Percentiles rank a stretch among this genome's conserved stretches.
Conservation (phyloP, 805 yeast genomes). For the Kluyveromyces nonfermentans region DNA sequence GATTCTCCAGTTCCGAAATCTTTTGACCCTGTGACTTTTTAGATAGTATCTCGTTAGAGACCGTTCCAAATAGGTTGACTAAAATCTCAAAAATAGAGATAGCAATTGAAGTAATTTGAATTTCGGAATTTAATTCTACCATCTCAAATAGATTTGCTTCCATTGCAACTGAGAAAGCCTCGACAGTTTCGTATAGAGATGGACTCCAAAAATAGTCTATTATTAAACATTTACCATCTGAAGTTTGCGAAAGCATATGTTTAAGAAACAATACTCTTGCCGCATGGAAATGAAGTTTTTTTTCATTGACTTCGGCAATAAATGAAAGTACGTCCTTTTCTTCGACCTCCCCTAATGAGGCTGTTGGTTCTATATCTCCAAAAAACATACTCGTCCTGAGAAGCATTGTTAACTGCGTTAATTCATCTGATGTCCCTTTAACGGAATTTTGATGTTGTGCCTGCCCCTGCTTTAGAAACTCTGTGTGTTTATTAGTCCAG, state of each 20-base stretch:
- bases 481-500: conserved; percentile 31
- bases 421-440: conserved; percentile 11
- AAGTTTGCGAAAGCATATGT: conserved; percentile 11
- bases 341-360: conserved; percentile 11
- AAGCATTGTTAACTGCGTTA: conserved; percentile 22
- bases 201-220: conserved; percentile 34
- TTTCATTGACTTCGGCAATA: conserved; percentile 20
- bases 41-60: conserved; percentile 24
- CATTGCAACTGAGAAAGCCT: conserved; percentile 22
- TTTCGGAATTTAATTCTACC: conserved; percentile 7
- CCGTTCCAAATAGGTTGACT: conserved; percentile 33
- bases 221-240: conserved; percentile 18
- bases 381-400: conserved; percentile 24
- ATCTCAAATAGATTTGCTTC: conserved; percentile 21
- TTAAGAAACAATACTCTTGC: conserved; percentile 28
- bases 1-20: conserved; percentile 28
- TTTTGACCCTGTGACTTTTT: conserved; percentile 27
- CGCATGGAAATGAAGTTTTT: conserved; percentile 30
- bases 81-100: conserved; percentile 38
- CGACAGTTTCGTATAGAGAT: conserved; percentile 28
- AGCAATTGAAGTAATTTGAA: conserved; percentile 13
- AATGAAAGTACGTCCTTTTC: conserved; percentile 15
- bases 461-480: conserved; percentile 19
- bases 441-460: conserved; percentile 4
- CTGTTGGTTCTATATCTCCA: conserved; percentile 11